Percentiles rank a stretch among this genome's conserved stretches.
Conservation (phyloP, 306 rosid species). For the Trifolium subterraneum region DNA sequence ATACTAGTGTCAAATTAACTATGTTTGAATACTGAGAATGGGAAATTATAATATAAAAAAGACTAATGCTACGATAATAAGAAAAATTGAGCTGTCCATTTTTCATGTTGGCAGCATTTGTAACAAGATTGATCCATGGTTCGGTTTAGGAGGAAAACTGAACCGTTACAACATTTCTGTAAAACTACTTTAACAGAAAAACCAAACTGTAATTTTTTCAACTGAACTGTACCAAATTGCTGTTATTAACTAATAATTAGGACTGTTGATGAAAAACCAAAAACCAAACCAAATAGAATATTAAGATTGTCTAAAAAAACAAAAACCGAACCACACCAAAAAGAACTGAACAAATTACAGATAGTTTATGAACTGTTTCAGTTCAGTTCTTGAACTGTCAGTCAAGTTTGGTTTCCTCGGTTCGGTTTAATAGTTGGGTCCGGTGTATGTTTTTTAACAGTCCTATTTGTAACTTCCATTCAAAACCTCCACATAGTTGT, state of each 20-base stretch:
- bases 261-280: no score
- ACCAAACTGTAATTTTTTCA: no score
- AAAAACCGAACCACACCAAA: not conserved
- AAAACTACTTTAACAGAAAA: not conserved
- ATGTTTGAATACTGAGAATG: conserved; percentile 19
- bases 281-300: not conserved
- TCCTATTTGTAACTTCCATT: conserved; percentile 4
- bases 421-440: no score
- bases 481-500: not conserved
- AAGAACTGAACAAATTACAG: not conserved
- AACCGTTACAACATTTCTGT: no score
- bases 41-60: conserved; percentile 1
- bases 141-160: no score
- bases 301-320: not conserved
- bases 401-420: not conserved
- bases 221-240: no score
- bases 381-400: not conserved
- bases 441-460: not conserved
- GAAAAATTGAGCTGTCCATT: conserved; percentile 6
- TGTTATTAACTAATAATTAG: no score
- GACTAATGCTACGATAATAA: not conserved
- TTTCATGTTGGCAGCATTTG: no score
- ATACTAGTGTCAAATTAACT: conserved; percentile 33
- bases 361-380: not conserved
- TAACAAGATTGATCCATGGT: no score